Percentiles rank a stretch among this genome's conserved stretches.
Evolutionary conservation across 768 basidiomycete genomes (phyloP).

Genomic region (Guyanaporus albipodus): DNA sequence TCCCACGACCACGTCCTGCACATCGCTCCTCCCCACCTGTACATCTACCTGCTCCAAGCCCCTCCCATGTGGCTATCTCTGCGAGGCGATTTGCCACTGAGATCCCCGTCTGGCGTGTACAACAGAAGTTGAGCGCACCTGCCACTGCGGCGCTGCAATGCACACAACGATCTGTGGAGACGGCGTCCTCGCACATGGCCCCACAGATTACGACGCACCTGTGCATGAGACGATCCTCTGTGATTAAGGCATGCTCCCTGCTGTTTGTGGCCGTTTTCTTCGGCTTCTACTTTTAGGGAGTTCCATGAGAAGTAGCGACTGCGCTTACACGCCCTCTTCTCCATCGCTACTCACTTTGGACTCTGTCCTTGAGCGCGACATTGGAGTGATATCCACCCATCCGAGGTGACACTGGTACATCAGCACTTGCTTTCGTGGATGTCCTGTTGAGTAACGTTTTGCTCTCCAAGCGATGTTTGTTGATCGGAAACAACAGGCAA

Average conservation of each 20-base stretch:
- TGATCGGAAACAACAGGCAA: too few species aligned
- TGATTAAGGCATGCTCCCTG: constrained; percentile 80
- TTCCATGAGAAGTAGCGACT: too few species aligned
- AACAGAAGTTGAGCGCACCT: constrained; percentile 66
- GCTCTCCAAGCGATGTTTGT: too few species aligned
- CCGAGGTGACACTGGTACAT: too few species aligned
- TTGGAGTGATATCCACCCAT: too few species aligned
- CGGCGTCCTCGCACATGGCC: constrained; percentile 10
- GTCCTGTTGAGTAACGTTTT: too few species aligned
- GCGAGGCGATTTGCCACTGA: constrained; percentile 65
- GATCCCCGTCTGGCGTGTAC: constrained; percentile 86
- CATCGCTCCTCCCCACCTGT: constrained; percentile 81
- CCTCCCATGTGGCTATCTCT: constrained; percentile 72
- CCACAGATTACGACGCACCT: constrained; percentile 23
- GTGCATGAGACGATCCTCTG: constrained; percentile 71
- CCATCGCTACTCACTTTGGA: too few species aligned
- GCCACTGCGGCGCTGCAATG: constrained; percentile 78
- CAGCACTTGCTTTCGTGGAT: too few species aligned
- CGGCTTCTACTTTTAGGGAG: too few species aligned
- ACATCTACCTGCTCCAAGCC: constrained; percentile 59
- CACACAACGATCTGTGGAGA: constrained; percentile 45
- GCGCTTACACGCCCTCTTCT: too few species aligned
- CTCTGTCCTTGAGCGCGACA: too few species aligned
- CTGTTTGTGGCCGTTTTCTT: too few species aligned
- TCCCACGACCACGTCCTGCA: constrained; percentile 57